These are phyloP conservation scores for Aegilops sharonensis DNA, from an alignment of 176 grass and related monocot genomes.

Conservation along the genomic window DNA sequence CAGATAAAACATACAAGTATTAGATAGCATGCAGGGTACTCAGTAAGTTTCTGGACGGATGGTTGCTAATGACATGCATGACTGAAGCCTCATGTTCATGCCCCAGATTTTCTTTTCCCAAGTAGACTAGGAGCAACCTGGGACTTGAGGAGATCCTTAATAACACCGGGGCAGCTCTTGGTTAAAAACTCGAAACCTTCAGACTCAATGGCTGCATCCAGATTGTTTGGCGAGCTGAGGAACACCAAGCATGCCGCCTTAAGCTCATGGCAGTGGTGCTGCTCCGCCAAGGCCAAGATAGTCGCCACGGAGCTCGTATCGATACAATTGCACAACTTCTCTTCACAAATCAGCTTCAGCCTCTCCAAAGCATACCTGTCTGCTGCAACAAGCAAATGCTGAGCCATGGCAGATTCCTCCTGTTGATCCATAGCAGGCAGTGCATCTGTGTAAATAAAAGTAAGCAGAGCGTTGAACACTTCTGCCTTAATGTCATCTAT, in stretches of 20 bases:
- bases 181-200: neutral
- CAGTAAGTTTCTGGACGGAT: neutral
- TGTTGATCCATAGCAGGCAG: neutral
- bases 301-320: neutral
- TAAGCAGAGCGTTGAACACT: constrained; percentile 18
- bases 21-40: neutral
- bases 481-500: neutral
- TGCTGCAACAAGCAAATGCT: neutral
- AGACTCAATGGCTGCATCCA: neutral
- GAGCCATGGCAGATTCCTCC: neutral
- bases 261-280: neutral
- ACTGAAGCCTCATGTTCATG: neutral
- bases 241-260: neutral
- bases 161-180: neutral
- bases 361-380: neutral
- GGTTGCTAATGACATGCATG: neutral
- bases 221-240: neutral
- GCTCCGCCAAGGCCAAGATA: neutral
- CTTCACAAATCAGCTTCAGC: neutral
- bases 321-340: neutral
- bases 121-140: neutral
- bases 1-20: neutral
- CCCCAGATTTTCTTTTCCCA: neutral
- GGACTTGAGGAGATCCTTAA: neutral
- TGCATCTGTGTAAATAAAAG: neutral